These are phyloP conservation scores for Boletus coccyginus DNA, from an alignment of 768 basidiomycete genomes.

Conservation along the genomic window DNA sequence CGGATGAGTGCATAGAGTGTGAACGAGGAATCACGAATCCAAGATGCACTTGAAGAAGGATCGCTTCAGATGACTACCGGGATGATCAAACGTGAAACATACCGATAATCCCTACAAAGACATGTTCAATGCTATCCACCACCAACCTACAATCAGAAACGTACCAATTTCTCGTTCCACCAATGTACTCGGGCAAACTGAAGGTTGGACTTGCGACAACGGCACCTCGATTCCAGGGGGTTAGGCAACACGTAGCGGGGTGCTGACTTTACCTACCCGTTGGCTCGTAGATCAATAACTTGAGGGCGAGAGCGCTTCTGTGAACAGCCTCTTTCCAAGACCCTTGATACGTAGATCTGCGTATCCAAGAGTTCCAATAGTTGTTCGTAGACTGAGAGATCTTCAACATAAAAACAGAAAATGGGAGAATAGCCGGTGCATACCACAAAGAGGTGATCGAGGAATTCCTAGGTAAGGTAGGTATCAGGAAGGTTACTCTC, in stretches of 20 bases:
- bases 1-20: constrained; percentile 92
- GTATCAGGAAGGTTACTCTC: not conserved
- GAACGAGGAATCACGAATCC: constrained; percentile 97
- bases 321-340: constrained; percentile 96
- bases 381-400: constrained; percentile 57
- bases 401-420: not conserved
- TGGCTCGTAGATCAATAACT: constrained; percentile 90
- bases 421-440: not conserved
- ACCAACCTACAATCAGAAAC: constrained; percentile 13
- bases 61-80: not conserved
- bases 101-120: constrained; percentile 61
- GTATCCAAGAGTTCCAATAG: constrained; percentile 91
- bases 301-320: constrained; percentile 89
- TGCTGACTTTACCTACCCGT: constrained; percentile 48
- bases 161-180: constrained; percentile 86
- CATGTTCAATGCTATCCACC: not conserved
- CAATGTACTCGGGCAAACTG: constrained; percentile 88
- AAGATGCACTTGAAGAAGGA: constrained; percentile 54
- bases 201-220: constrained; percentile 96
- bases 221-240: constrained; percentile 52
- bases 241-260: not conserved
- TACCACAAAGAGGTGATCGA: constrained; percentile 57
- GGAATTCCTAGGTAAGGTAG: constrained; percentile 43
- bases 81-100: not conserved
- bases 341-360: constrained; percentile 84